These are phyloP conservation scores for Tylopilus sp. DNA, from an alignment of 768 basidiomycete species.

Conservation along the genomic window DNA sequence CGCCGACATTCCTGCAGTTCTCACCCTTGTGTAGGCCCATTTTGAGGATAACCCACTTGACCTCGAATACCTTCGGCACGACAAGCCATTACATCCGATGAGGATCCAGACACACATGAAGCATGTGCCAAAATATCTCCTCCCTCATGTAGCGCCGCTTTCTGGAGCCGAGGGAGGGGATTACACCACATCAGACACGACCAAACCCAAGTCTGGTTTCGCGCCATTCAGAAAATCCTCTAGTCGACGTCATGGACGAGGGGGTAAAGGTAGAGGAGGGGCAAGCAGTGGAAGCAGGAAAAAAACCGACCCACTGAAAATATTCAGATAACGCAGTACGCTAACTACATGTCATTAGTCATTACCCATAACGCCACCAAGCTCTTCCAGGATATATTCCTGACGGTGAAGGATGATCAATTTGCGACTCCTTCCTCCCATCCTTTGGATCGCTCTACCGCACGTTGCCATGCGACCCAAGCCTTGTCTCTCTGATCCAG, in stretches of 20 bases:
- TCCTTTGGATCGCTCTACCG: slow-evolving; percentile 75
- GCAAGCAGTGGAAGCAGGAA: slow-evolving; percentile 46
- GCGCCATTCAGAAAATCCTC: slow-evolving; percentile 69
- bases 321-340: slow-evolving; percentile 44
- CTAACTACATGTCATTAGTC: neutral
- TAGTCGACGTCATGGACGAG: slow-evolving; percentile 47
- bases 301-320: slow-evolving; percentile 80
- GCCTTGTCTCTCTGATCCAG: slow-evolving; percentile 56
- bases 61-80: slow-evolving; percentile 88
- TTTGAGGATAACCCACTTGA: slow-evolving; percentile 97
- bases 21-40: slow-evolving; percentile 63
- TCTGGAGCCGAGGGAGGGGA: slow-evolving; percentile 34
- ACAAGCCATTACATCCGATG: slow-evolving; percentile 89
- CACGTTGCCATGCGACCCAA: slow-evolving; percentile 85
- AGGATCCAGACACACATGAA: slow-evolving; percentile 93
- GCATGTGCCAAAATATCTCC: slow-evolving; percentile 88
- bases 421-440: slow-evolving; percentile 74
- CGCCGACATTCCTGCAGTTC: neutral
- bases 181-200: slow-evolving; percentile 6
- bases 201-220: slow-evolving; percentile 45
- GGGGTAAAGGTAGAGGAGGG: slow-evolving; percentile 42
- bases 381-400: neutral
- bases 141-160: slow-evolving; percentile 67
- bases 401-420: slow-evolving; percentile 6
- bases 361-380: neutral